These are phyloP conservation scores for Leucosporidium scottii DNA, from an alignment of 768 basidiomycete species.

Conservation along the genomic window DNA sequence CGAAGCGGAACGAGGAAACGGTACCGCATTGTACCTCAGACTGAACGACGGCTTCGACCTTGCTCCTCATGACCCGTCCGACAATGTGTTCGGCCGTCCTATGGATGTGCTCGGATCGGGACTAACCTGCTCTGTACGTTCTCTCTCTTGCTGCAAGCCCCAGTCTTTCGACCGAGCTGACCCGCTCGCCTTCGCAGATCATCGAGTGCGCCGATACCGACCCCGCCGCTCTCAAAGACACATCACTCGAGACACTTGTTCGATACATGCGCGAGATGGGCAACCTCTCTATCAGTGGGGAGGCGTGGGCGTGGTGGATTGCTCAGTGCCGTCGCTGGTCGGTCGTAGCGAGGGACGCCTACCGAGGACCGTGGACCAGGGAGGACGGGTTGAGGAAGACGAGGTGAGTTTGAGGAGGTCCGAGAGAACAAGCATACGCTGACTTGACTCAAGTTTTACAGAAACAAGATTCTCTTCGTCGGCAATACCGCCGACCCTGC, in stretches of 20 bases:
- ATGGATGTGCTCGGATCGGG: constrained; percentile 30
- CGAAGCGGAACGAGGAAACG: constrained; percentile 12
- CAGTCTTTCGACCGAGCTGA: too few relatives aligned
- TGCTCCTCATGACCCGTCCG: neutral
- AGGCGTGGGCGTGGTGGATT: constrained; percentile 28
- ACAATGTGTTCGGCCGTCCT: constrained; percentile 23
- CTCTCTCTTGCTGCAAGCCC: too few relatives aligned
- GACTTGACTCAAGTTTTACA: neutral
- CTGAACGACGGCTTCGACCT: neutral
- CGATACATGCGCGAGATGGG: constrained; percentile 13
- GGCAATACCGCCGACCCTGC: constrained; percentile 32
- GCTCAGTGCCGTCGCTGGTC: constrained; percentile 24
- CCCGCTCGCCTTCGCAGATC: too few relatives aligned
- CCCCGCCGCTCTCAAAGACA: neutral
- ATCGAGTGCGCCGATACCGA: neutral
- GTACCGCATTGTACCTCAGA: constrained; percentile 2
- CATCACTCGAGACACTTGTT: constrained; percentile 1
- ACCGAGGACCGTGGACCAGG: constrained; percentile 29
- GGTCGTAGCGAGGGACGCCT: constrained; percentile 11
- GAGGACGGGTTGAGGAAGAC: constrained; percentile 31
- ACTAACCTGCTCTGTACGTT: neutral
- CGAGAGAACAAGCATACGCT: too few relatives aligned
- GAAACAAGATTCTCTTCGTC: constrained; percentile 23
- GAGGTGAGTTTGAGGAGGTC: neutral
- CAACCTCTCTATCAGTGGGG: constrained; percentile 13